These are phyloP conservation scores for Botrytis porri DNA, from an alignment of 2,329 filamentous ascomycete genomes.

Conservation along the genomic window DNA sequence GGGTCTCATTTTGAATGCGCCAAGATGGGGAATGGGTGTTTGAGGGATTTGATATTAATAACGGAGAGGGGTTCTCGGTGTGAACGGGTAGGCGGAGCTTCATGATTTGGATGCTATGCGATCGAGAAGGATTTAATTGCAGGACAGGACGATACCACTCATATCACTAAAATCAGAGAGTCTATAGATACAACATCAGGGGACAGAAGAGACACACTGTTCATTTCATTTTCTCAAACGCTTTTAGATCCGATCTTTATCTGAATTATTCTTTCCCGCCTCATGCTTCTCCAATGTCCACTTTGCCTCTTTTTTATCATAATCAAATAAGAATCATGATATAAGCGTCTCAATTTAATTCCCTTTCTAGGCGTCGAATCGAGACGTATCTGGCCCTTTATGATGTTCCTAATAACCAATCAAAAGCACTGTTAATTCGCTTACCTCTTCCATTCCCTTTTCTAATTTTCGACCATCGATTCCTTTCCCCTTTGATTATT, in stretches of 20 bases:
- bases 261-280: background rate
- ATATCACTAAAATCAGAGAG: background rate
- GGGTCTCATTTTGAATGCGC: constrained; percentile 17
- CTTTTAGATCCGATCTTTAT: background rate
- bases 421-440: background rate
- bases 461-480: background rate
- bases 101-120: background rate
- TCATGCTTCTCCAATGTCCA: background rate
- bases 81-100: background rate
- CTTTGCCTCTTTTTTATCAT: background rate
- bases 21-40: background rate
- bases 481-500: background rate
- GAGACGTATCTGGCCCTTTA: background rate
- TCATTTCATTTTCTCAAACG: background rate
- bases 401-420: background rate
- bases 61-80: too few relatives aligned
- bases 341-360: background rate
- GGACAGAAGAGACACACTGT: background rate
- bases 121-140: background rate
- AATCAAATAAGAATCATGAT: background rate
- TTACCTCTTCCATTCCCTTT: background rate
- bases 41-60: background rate
- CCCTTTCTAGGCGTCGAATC: background rate
- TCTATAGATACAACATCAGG: background rate
- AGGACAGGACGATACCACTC: background rate